These are phyloP conservation scores for Centella asiatica DNA, from an alignment of 129 eudicot genomes.

Conservation along the genomic window DNA sequence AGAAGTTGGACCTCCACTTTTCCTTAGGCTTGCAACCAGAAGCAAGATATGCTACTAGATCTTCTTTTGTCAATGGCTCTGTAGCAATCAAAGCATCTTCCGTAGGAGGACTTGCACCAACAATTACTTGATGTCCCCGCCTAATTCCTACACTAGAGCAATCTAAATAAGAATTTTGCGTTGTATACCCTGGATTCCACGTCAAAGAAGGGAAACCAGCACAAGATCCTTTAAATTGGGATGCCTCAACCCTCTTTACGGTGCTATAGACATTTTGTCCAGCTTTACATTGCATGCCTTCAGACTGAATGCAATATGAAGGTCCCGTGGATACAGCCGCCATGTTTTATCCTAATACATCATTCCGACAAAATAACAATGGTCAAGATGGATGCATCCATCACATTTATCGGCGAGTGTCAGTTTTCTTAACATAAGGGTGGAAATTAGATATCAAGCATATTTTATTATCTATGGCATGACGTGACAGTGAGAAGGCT, in stretches of 20 bases:
- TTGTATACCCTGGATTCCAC: constrained; percentile 25
- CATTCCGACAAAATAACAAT: constrained; percentile 2
- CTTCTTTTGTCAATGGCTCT: constrained; percentile 89
- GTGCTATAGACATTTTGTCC: constrained; percentile 23
- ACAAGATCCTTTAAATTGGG: constrained; percentile 25
- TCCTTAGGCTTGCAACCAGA: constrained; percentile 98
- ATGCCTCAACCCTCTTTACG: constrained; percentile 22
- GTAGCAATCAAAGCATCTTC: constrained; percentile 67
- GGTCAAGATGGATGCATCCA: background rate
- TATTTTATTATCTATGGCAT: too few relatives aligned
- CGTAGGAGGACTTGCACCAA: constrained; percentile 96
- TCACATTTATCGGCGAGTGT: background rate
- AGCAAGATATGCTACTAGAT: constrained; percentile 81
- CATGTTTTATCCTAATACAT: constrained; percentile 43
- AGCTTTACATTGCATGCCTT: constrained; percentile 30
- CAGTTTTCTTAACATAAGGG: too few relatives aligned
- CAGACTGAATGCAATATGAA: constrained; percentile 41
- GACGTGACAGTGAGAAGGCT: too few relatives aligned
- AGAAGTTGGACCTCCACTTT: constrained; percentile 78
- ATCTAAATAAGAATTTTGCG: constrained; percentile 24
- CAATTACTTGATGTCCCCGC: constrained; percentile 45
- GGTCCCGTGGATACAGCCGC: constrained; percentile 43
- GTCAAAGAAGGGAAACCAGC: constrained; percentile 22
- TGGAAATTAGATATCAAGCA: too few relatives aligned
- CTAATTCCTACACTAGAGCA: constrained; percentile 16